phyloP scores from a whole-genome alignment of 768 basidiomycete species.

The Amanita rubescens region DNA sequence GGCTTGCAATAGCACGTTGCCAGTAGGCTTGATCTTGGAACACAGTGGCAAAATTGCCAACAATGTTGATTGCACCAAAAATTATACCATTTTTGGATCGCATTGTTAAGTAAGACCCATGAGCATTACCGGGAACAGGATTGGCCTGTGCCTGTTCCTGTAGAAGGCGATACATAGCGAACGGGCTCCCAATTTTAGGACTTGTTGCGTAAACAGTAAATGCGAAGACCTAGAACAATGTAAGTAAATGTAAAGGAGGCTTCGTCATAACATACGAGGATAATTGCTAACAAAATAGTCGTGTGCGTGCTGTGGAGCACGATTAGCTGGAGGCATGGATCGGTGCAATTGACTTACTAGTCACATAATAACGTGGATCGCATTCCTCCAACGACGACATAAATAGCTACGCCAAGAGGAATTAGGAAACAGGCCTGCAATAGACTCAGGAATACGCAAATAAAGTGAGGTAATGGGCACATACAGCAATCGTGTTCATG shows the following conservation, averaged over 20 bases:
- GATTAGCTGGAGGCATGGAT: background rate
- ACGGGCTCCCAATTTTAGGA: conserved; percentile 70
- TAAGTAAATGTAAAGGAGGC: conserved; percentile 1
- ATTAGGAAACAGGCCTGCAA: conserved; percentile 80
- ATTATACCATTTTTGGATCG: conserved; percentile 70
- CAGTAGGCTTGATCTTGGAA: conserved; percentile 76
- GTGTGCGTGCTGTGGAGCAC: conserved; percentile 64
- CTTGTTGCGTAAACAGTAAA: conserved; percentile 82
- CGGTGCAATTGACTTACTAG: conserved; percentile 44
- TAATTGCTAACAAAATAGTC: conserved; percentile 78
- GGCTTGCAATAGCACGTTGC: conserved; percentile 85
- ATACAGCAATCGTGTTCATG: conserved; percentile 77
- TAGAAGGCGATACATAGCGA: conserved; percentile 75
- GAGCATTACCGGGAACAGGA: conserved; percentile 77
- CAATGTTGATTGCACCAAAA: conserved; percentile 83
- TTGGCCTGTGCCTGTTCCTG: conserved; percentile 38
- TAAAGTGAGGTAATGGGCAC: conserved; percentile 10
- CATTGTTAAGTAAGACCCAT: conserved; percentile 82
- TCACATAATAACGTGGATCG: conserved; percentile 80
- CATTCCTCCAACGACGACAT: conserved; percentile 85
- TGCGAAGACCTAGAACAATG: conserved; percentile 32
- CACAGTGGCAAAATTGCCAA: conserved; percentile 69
- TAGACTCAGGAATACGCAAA: background rate
- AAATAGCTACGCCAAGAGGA: conserved; percentile 80
- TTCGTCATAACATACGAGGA: conserved; percentile 35